These are phyloP conservation scores for Botrytis galanthina DNA, from an alignment of 2,329 filamentous ascomycete species.

Conservation along the genomic window DNA sequence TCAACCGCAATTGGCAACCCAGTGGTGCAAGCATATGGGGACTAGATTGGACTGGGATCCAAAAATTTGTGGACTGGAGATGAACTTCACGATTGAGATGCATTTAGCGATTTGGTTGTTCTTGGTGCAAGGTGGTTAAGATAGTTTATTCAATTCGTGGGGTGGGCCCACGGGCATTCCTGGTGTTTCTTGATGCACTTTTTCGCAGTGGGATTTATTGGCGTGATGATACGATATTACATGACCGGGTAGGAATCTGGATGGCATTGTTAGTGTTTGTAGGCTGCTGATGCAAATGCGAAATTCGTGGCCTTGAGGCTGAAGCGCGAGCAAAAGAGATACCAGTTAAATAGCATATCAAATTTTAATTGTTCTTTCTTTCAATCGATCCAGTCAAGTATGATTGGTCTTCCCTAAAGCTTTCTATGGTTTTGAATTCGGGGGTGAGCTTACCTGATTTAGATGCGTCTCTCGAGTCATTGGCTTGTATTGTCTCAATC, in stretches of 20 bases:
- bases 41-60: conserved; percentile 30
- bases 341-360: not conserved
- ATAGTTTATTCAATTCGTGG: not conserved
- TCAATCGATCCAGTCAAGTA: not conserved
- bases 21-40: conserved; percentile 21
- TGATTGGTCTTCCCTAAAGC: not conserved
- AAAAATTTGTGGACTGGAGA: conserved; percentile 26
- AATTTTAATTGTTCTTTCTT: not conserved
- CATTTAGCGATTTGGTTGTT: conserved; percentile 11
- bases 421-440: not conserved
- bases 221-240: conserved; percentile 1
- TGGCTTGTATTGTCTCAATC: not conserved
- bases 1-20: conserved; percentile 35
- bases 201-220: conserved; percentile 3
- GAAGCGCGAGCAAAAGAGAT: conserved; percentile 3
- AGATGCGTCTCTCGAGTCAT: not conserved
- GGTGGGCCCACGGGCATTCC: conserved; percentile 5
- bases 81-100: conserved; percentile 1
- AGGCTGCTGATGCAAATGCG: not conserved
- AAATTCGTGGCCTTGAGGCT: not conserved
- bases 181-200: conserved; percentile 12
- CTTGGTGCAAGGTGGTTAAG: not conserved
- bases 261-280: not conserved
- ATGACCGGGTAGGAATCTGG: not conserved
- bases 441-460: not conserved